These are phyloP conservation scores for Crithidia acanthocephali DNA, from an alignment of 208 protist species.

Conservation along the genomic window DNA sequence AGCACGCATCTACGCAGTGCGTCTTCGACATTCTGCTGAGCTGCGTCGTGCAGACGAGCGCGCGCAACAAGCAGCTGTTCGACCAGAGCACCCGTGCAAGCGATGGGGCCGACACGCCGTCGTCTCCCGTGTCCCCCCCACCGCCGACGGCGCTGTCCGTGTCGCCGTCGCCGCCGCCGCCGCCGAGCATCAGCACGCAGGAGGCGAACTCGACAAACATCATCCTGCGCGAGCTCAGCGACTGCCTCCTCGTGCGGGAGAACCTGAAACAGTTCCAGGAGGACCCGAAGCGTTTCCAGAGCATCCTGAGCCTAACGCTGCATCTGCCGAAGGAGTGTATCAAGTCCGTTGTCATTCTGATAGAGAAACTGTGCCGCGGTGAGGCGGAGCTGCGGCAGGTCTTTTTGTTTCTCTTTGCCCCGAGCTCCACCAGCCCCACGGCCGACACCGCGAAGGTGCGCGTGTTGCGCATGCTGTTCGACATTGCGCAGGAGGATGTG, in stretches of 20 bases:
- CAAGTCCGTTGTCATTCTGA: slow-evolving; percentile 73
- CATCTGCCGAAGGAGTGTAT: slow-evolving; percentile 74
- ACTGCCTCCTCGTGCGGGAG: slow-evolving; percentile 60
- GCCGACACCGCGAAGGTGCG: slow-evolving; percentile 70
- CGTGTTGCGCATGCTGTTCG: slow-evolving; percentile 90
- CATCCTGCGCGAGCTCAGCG: slow-evolving; percentile 88
- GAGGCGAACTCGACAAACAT: slow-evolving; percentile 44
- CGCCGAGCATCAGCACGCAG: slow-evolving; percentile 2
- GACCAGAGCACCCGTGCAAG: neutral
- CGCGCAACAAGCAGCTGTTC: slow-evolving; percentile 5
- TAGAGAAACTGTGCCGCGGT: slow-evolving; percentile 87
- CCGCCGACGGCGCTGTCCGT: neutral
- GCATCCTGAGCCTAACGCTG: slow-evolving; percentile 56
- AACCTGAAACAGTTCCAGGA: slow-evolving; percentile 73
- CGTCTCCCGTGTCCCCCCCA: neutral
- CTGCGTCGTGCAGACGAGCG: slow-evolving; percentile 37
- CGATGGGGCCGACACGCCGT: slow-evolving; percentile 11
- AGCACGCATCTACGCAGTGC: slow-evolving; percentile 64
- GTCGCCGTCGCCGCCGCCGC: neutral
- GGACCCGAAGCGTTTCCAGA: slow-evolving; percentile 57
- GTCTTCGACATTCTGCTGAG: slow-evolving; percentile 78
- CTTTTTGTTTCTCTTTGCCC: slow-evolving; percentile 64
- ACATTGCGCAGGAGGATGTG: slow-evolving; percentile 71
- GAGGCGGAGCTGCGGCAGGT: slow-evolving; percentile 63
- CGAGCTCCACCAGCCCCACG: slow-evolving; percentile 30